Evolutionary conservation across 2,329 filamentous ascomycete species (phyloP).

Genomic region (Hirsutella minnesotensis): DNA sequence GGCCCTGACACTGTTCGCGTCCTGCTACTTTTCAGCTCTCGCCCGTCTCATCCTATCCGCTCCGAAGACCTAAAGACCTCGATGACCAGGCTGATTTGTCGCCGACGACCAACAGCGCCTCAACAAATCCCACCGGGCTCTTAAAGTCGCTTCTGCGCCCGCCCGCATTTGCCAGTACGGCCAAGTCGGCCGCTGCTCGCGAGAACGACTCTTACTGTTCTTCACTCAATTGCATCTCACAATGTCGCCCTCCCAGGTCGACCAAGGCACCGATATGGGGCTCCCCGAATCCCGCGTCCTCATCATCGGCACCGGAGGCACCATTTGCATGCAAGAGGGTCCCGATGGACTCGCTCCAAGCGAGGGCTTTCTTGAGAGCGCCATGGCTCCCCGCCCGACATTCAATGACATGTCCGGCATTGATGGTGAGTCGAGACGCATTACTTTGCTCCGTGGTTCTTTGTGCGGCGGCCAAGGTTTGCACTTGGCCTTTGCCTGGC

Average conservation of each 20-base stretch:
- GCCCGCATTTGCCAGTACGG: too few species aligned
- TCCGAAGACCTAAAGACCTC: background rate
- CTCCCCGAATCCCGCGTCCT: conserved; percentile 70
- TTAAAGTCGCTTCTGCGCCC: too few species aligned
- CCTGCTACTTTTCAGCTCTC: background rate
- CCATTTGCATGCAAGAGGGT: conserved; percentile 84
- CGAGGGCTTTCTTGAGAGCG: conserved; percentile 67
- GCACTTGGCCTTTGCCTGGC: too few species aligned
- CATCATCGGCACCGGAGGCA: conserved; percentile 82
- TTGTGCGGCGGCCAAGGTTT: background rate
- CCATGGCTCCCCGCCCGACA: conserved; percentile 68
- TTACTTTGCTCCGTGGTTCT: too few species aligned
- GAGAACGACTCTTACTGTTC: too few species aligned
- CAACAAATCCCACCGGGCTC: too few species aligned
- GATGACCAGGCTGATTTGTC: too few species aligned
- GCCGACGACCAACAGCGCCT: too few species aligned
- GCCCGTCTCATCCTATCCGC: background rate
- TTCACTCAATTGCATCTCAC: too few species aligned
- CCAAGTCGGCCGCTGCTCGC: too few species aligned
- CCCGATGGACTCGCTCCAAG: conserved; percentile 71
- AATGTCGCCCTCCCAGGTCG: conserved; percentile 9
- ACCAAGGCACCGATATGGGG: conserved; percentile 10
- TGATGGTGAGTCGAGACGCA: conserved; percentile 2
- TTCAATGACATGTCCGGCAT: conserved; percentile 58
- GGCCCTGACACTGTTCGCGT: background rate